Percentiles rank a stretch among this genome's conserved stretches.
Conservation (phyloP, 768 basidiomycete species). For the Leccinum subgranulosum region DNA sequence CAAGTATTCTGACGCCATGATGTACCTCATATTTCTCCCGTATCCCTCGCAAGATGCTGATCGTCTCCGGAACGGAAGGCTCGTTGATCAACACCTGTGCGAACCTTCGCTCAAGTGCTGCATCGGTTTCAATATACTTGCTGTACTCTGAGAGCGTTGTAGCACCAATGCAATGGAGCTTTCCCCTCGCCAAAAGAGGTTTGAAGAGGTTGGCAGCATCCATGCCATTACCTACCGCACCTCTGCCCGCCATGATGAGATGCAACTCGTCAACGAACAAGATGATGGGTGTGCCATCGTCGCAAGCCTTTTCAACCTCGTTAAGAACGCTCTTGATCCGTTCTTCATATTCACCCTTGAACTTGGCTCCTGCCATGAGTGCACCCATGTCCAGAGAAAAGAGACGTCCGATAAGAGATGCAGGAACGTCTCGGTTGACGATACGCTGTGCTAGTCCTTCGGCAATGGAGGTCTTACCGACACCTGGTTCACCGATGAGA, state of each 20-base stretch:
- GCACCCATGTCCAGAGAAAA: slow-evolving; percentile 94
- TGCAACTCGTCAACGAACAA: slow-evolving; percentile 96
- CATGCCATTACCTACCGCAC: slow-evolving; percentile 84
- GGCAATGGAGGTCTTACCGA: slow-evolving; percentile 93
- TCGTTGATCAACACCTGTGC: slow-evolving; percentile 94
- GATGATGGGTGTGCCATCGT: slow-evolving; percentile 76
- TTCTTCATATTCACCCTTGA: slow-evolving; percentile 97
- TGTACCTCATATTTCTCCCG: slow-evolving; percentile 92
- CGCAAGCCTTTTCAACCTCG: slow-evolving; percentile 87
- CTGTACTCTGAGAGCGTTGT: slow-evolving; percentile 92
- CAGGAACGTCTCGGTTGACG: slow-evolving; percentile 88
- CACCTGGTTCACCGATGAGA: slow-evolving; percentile 91
- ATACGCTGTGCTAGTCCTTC: slow-evolving; percentile 97
- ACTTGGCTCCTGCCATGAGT: slow-evolving; percentile 88
- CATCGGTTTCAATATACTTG: slow-evolving; percentile 91
- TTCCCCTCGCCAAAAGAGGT: slow-evolving; percentile 86
- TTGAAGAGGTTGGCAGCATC: slow-evolving; percentile 93
- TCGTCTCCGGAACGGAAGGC: slow-evolving; percentile 83
- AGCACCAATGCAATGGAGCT: slow-evolving; percentile 76
- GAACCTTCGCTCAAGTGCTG: slow-evolving; percentile 87
- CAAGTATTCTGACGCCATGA: slow-evolving; percentile 86
- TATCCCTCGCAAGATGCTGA: slow-evolving; percentile 92
- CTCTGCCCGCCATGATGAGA: slow-evolving; percentile 88
- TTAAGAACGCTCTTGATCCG: slow-evolving; percentile 89
- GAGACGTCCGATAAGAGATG: slow-evolving; percentile 65